A percentile compares a stretch with the other conserved stretches of the same genome.
Evolutionary conservation across 257 asterid genomes (phyloP).

Genomic region (Gentiana dahurica): DNA sequence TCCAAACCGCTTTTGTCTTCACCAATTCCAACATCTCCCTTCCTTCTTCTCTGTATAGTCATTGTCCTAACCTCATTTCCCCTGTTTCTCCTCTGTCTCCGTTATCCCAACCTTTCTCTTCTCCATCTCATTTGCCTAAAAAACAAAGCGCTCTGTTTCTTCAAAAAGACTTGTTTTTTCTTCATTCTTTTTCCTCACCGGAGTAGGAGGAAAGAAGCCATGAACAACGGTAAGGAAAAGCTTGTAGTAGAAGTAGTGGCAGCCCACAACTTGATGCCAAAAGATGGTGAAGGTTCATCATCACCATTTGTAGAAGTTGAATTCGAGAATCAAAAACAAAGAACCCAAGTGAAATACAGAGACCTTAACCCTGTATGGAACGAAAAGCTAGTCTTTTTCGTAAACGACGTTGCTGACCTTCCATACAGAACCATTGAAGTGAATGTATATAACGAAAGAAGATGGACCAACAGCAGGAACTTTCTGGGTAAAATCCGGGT

Average conservation of each 20-base stretch:
- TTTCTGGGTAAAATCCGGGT: constrained; percentile 69
- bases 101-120: neutral
- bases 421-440: constrained; percentile 75
- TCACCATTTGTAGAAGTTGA: constrained; percentile 83
- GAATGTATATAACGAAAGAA: constrained; percentile 65
- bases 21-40: constrained; percentile 3
- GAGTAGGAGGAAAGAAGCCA: constrained; percentile 7
- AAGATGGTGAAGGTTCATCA: constrained; percentile 91
- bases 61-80: constrained; percentile 7
- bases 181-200: neutral
- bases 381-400: constrained; percentile 66
- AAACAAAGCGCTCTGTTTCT: too few species aligned
- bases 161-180: too few species aligned
- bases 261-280: constrained; percentile 91
- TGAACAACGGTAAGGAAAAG: constrained; percentile 60
- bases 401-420: constrained; percentile 63
- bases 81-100: neutral
- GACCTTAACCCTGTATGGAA: constrained; percentile 85
- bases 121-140: neutral
- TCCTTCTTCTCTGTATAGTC: constrained; percentile 2
- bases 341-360: constrained; percentile 55
- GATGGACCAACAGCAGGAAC: constrained; percentile 57
- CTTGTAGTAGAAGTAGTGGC: constrained; percentile 83
- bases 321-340: constrained; percentile 55
- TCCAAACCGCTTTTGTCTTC: neutral